Conservation (phyloP, 345 rosid genomes). For the Passiflora organensis region DNA sequence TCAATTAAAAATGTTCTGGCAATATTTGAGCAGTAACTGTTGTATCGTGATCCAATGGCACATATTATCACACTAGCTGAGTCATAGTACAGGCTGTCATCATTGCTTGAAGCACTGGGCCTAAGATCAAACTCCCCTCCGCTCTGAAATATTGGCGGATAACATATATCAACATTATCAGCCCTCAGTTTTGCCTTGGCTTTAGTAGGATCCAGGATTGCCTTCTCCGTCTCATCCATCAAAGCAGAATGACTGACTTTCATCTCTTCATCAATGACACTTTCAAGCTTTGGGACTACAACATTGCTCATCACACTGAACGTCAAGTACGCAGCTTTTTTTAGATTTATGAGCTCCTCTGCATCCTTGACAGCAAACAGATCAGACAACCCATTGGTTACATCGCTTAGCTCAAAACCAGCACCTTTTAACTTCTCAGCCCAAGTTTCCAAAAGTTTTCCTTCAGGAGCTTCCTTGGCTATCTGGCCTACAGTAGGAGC, state of each 20-base stretch:
- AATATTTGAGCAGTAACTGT: conserved; percentile 81
- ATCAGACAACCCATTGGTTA: conserved; percentile 69
- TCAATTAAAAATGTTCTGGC: conserved; percentile 80
- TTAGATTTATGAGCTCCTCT: conserved; percentile 62
- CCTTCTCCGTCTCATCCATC: conserved; percentile 86
- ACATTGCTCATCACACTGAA: conserved; percentile 70
- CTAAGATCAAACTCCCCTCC: conserved; percentile 88
- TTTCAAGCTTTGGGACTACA: conserved; percentile 83
- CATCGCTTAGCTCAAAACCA: conserved; percentile 52
- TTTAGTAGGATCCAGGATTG: conserved; percentile 72
- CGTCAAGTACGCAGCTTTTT: conserved; percentile 72
- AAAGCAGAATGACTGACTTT: conserved; percentile 61
- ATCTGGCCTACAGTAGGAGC: conserved; percentile 57
- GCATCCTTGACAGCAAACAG: conserved; percentile 71
- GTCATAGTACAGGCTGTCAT: conserved; percentile 67
- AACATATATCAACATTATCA: conserved; percentile 83
- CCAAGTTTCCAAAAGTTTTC: conserved; percentile 80
- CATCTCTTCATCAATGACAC: conserved; percentile 81
- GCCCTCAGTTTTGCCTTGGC: conserved; percentile 75
- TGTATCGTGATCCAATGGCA: conserved; percentile 76
- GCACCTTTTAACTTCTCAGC: conserved; percentile 48
- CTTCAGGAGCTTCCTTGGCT: conserved; percentile 71
- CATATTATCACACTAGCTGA: conserved; percentile 77
- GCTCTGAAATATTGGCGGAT: conserved; percentile 90
- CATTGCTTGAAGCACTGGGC: conserved; percentile 85